A percentile compares a stretch with the other conserved stretches of the same genome.
Evolutionary conservation across 2,329 filamentous ascomycete species (phyloP).

Genomic region (Penicillium sp.): DNA sequence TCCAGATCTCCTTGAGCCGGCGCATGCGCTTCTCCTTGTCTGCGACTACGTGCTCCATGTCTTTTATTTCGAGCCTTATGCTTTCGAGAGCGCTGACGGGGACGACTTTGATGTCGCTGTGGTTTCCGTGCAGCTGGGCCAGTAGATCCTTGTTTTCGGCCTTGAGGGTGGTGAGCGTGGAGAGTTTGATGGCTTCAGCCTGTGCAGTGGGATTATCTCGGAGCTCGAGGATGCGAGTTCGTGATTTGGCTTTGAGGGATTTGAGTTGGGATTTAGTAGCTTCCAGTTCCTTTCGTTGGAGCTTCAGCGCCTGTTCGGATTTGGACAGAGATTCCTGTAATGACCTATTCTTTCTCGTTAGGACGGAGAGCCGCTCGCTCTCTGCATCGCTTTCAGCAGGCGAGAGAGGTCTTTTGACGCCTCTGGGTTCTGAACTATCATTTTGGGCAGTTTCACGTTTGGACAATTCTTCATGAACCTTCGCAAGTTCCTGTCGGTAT

Average conservation of each 20-base stretch:
- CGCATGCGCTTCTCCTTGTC: conserved; percentile 77
- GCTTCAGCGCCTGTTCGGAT: conserved; percentile 69
- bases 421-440: conserved; percentile 47
- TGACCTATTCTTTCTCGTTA: conserved; percentile 85
- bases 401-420: conserved; percentile 69
- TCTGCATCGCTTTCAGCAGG: conserved; percentile 59
- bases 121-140: conserved; percentile 65
- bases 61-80: conserved; percentile 74
- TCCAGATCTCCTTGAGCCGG: conserved; percentile 91
- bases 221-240: conserved; percentile 82
- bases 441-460: conserved; percentile 60
- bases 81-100: conserved; percentile 78
- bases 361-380: conserved; percentile 76
- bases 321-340: conserved; percentile 77
- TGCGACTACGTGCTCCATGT: conserved; percentile 71
- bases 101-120: conserved; percentile 64
- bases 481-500: conserved; percentile 81
- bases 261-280: conserved; percentile 75
- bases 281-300: conserved; percentile 76
- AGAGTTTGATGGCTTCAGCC: conserved; percentile 80
- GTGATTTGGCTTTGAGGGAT: conserved; percentile 67
- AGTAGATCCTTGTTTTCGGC: conserved; percentile 85
- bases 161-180: conserved; percentile 76
- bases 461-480: conserved; percentile 74
- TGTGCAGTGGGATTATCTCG: conserved; percentile 91